phyloP scores from a whole-genome alignment of 2,329 filamentous ascomycete genomes.

The Aspergillus phoenicis region DNA sequence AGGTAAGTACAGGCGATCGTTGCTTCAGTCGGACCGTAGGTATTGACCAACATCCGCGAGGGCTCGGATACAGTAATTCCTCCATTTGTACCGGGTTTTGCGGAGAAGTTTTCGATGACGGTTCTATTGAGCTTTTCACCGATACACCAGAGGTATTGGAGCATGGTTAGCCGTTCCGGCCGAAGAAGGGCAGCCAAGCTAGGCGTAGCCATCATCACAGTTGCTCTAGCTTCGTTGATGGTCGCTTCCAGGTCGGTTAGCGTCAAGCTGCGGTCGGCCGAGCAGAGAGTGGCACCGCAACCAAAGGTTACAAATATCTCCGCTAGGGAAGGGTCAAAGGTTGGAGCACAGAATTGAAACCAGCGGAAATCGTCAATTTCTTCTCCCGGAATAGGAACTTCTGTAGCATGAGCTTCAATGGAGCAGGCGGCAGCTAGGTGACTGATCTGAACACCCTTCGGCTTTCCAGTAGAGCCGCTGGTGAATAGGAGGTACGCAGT shows the following conservation, averaged over 20 bases:
- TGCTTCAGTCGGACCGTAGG: constrained; percentile 39
- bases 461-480: constrained; percentile 39
- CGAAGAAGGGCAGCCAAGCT: constrained; percentile 41
- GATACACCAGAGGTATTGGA: constrained; percentile 37
- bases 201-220: constrained; percentile 44
- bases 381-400: constrained; percentile 27
- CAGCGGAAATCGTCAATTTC: constrained; percentile 33
- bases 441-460: constrained; percentile 37
- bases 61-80: neutral
- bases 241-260: constrained; percentile 32
- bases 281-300: constrained; percentile 40
- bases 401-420: constrained; percentile 31
- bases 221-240: constrained; percentile 34
- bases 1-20: constrained; percentile 33
- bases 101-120: constrained; percentile 37
- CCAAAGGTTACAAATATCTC: constrained; percentile 36
- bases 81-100: neutral
- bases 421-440: constrained; percentile 37
- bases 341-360: constrained; percentile 43
- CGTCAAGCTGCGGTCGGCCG: constrained; percentile 32
- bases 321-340: constrained; percentile 37
- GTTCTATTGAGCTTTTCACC: constrained; percentile 39
- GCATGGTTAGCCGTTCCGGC: constrained; percentile 27
- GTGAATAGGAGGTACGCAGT: constrained; percentile 40
- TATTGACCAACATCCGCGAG: constrained; percentile 32